Evolutionary conservation across 805 yeast genomes (phyloP).

Genomic region (Starmerella ratchasimensis): DNA sequence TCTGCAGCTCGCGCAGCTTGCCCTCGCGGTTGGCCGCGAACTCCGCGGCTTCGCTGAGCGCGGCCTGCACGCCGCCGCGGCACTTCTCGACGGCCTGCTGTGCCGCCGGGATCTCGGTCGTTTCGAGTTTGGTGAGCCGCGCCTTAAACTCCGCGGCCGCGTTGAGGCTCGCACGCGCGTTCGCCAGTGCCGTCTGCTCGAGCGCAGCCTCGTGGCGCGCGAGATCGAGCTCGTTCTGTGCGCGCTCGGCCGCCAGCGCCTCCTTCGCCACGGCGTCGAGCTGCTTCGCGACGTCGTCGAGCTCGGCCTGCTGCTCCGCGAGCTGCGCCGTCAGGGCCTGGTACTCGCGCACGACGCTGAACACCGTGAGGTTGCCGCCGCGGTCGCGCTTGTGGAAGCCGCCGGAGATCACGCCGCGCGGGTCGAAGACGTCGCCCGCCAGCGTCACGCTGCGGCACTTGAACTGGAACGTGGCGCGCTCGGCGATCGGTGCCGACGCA

Average conservation of each 20-base stretch:
- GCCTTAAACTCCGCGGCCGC: not conserved
- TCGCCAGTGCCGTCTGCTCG: not conserved
- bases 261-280: conserved; percentile 1
- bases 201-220: conserved; percentile 7
- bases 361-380: conserved; percentile 1
- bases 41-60: conserved; percentile 69
- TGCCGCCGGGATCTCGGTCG: conserved; percentile 1
- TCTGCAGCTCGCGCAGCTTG: conserved; percentile 46
- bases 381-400: conserved; percentile 8
- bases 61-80: conserved; percentile 33
- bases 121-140: not conserved
- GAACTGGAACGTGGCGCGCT: conserved; percentile 35
- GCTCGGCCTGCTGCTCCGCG: not conserved
- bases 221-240: conserved; percentile 11
- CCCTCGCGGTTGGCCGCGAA: conserved; percentile 67
- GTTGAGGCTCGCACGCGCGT: not conserved
- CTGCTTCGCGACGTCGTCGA: not conserved
- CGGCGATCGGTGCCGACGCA: conserved; percentile 75
- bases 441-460: conserved; percentile 84
- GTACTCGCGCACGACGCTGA: conserved; percentile 7
- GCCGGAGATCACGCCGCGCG: conserved; percentile 90
- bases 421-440: conserved; percentile 91
- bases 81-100: conserved; percentile 20
- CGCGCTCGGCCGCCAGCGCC: conserved; percentile 5
- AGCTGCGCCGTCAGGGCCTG: conserved; percentile 1